Evolutionary conservation across 345 rosid genomes (phyloP).

Genomic region (Euclidium syriacum): DNA sequence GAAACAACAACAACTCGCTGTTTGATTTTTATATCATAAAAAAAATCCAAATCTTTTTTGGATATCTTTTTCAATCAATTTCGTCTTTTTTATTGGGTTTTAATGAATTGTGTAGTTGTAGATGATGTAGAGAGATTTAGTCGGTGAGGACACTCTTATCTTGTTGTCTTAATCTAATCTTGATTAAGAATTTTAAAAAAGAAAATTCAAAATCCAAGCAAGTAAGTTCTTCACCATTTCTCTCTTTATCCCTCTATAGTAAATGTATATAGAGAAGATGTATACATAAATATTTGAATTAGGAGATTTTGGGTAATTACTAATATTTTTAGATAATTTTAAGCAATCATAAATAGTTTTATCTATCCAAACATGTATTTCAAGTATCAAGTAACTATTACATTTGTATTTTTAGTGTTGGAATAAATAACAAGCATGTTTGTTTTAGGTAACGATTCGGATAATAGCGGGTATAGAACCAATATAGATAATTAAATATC

Average conservation of each 20-base stretch:
- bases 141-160: slow-evolving; percentile 21
- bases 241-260: not conserved
- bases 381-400: no score
- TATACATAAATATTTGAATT: no score
- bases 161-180: slow-evolving; percentile 27
- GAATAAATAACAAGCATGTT: no score
- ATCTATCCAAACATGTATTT: no score
- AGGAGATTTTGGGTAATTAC: no score
- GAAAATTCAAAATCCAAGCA: not conserved
- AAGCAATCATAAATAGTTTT: no score
- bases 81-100: not conserved
- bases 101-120: slow-evolving; percentile 31
- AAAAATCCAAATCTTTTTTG: slow-evolving; percentile 21
- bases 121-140: slow-evolving; percentile 32
- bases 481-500: no score
- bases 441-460: no score
- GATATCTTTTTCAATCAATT: not conserved
- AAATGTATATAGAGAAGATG: no score
- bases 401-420: no score
- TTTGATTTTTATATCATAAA: slow-evolving; percentile 27
- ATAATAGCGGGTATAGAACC: no score
- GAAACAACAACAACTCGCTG: slow-evolving; percentile 58
- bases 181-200: slow-evolving; percentile 11
- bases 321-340: no score
- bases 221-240: slow-evolving; percentile 7